Conservation (phyloP, 2,329 filamentous ascomycete species). For the Nothomitra cinnamomea region DNA sequence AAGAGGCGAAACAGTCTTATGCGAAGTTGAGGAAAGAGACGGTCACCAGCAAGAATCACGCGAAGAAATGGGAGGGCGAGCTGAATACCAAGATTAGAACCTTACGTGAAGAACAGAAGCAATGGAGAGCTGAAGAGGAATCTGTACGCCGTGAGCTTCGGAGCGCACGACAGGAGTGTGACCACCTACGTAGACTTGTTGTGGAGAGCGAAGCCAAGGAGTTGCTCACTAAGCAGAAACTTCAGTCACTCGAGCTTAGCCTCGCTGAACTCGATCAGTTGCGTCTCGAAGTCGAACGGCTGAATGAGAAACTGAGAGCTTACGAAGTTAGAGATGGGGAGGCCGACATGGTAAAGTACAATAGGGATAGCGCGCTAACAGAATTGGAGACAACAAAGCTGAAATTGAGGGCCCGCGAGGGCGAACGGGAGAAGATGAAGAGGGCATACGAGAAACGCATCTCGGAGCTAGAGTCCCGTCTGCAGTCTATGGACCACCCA, state of each 20-base stretch:
- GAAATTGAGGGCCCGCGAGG: conserved; percentile 36
- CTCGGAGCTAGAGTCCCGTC: conserved; percentile 25
- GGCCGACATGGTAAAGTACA: conserved; percentile 37
- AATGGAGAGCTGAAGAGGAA: conserved; percentile 40
- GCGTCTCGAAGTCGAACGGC: conserved; percentile 38
- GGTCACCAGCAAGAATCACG: conserved; percentile 51
- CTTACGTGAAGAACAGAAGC: conserved; percentile 53
- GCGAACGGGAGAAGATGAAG: conserved; percentile 30
- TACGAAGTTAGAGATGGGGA: conserved; percentile 47
- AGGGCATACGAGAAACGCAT: conserved; percentile 31
- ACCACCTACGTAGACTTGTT: conserved; percentile 47
- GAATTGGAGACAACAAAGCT: conserved; percentile 41
- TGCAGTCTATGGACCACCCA: conserved; percentile 14
- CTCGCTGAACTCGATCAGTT: conserved; percentile 43
- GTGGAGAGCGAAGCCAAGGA: conserved; percentile 54
- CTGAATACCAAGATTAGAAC: conserved; percentile 47
- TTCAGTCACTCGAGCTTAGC: conserved; percentile 44
- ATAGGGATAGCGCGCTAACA: conserved; percentile 39
- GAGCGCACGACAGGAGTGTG: conserved; percentile 39
- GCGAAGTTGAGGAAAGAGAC: conserved; percentile 54
- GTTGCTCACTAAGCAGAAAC: conserved; percentile 42
- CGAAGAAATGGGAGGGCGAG: conserved; percentile 64
- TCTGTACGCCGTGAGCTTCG: conserved; percentile 40
- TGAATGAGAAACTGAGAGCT: conserved; percentile 44
- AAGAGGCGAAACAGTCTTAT: conserved; percentile 55